Percentiles rank a stretch among this genome's conserved stretches.
These are phyloP conservation scores for Phycomyces nitens DNA, from an alignment of 192 early-diverging fungal species.

Conservation along the genomic window DNA sequence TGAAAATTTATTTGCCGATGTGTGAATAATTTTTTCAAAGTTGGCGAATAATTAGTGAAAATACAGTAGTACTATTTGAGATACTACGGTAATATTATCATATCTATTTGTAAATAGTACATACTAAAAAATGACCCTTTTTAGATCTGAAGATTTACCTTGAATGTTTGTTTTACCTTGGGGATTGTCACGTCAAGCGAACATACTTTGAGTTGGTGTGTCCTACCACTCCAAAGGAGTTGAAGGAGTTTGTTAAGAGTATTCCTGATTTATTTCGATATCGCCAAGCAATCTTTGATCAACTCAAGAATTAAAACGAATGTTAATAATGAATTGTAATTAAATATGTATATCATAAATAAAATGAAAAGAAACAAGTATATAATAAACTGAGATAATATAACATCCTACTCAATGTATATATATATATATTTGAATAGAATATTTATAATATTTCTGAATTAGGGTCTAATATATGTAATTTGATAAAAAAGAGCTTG, in stretches of 20 bases:
- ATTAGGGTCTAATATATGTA: no score
- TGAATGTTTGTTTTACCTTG: conserved; percentile 5
- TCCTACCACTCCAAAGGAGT: conserved; percentile 1
- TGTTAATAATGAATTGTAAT: no score
- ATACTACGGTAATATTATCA: not conserved
- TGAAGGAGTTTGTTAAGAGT: not conserved
- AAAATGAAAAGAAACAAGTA: no score
- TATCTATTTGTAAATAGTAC: not conserved
- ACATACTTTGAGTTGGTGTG: conserved; percentile 1
- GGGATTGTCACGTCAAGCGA: not conserved
- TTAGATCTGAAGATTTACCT: conserved; percentile 1
- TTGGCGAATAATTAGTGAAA: no score
- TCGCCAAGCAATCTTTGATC: conserved; percentile 4
- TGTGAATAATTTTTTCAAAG: no score
- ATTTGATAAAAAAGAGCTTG: no score
- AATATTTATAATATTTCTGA: no score
- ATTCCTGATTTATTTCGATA: conserved; percentile 3
- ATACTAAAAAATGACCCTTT: not conserved
- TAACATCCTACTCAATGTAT: no score
- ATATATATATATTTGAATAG: no score
- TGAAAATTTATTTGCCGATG: no score
- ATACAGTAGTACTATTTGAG: not conserved
- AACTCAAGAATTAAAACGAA: conserved; percentile 8
- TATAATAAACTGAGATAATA: no score
- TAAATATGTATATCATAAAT: no score